Conservation (phyloP, 2,329 filamentous ascomycete species). For the Colletotrichum filicis region DNA sequence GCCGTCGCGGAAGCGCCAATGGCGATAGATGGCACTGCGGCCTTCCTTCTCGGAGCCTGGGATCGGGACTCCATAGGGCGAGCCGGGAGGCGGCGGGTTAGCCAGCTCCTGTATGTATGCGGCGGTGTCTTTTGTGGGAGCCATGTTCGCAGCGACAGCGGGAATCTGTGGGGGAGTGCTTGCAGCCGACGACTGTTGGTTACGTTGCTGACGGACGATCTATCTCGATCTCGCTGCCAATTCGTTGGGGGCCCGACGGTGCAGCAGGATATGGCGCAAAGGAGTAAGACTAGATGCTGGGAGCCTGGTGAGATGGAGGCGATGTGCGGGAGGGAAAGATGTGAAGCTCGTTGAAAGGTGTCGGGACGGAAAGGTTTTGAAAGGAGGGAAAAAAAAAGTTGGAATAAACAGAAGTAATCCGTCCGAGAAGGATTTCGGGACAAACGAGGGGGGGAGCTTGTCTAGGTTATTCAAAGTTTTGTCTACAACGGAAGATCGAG, state of each 20-base stretch:
- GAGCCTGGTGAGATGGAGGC: conserved; percentile 4
- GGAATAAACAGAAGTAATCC: conserved; percentile 9
- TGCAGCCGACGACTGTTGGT: neutral
- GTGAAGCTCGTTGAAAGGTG: neutral
- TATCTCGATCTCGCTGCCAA: neutral
- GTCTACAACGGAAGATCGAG: neutral
- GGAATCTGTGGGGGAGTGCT: neutral
- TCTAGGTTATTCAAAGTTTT: conserved; percentile 10
- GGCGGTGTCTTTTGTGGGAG: conserved; percentile 44
- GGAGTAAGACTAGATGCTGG: neutral
- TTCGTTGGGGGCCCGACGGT: neutral
- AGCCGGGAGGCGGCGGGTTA: conserved; percentile 74
- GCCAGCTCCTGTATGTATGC: conserved; percentile 64
- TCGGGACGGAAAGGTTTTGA: neutral
- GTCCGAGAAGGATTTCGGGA: conserved; percentile 1
- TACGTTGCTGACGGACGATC: conserved; percentile 21
- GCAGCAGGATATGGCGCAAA: neutral
- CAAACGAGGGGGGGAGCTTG: conserved; percentile 12
- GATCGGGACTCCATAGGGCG: conserved; percentile 81
- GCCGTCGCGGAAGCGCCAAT: conserved; percentile 81
- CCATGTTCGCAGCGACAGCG: conserved; percentile 41
- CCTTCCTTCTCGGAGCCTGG: conserved; percentile 79
- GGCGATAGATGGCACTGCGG: conserved; percentile 82
- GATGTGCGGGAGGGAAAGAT: neutral
- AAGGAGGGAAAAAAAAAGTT: conserved; percentile 8